These are phyloP conservation scores for Aspergillus sp. DNA, from an alignment of 2,329 filamentous ascomycete species.

Conservation along the genomic window DNA sequence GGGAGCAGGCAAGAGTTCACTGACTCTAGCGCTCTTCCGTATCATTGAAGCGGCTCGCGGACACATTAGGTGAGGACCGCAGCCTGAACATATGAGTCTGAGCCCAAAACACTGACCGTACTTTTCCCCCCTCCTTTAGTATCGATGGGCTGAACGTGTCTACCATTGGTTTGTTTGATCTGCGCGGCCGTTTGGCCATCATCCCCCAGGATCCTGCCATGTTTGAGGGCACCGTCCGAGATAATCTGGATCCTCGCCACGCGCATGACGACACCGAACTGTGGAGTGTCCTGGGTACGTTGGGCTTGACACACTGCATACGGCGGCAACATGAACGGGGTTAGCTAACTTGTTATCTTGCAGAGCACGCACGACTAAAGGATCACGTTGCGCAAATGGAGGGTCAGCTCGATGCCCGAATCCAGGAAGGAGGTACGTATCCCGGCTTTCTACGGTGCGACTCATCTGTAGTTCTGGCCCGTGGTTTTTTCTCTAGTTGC, in stretches of 20 bases:
- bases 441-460: background rate
- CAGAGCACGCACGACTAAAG: slow-evolving; percentile 89
- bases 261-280: slow-evolving; percentile 96
- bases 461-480: slow-evolving; percentile 3
- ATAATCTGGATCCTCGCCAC: slow-evolving; percentile 93
- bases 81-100: slow-evolving; percentile 2
- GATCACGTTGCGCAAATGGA: slow-evolving; percentile 85
- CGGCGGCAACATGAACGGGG: slow-evolving; percentile 13
- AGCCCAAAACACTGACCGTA: slow-evolving; percentile 16
- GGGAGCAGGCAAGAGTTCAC: slow-evolving; percentile 90
- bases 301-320: slow-evolving; percentile 12
- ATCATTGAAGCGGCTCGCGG: slow-evolving; percentile 87
- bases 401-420: slow-evolving; percentile 82
- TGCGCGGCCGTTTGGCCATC: slow-evolving; percentile 86
- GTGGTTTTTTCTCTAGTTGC: background rate
- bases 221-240: slow-evolving; percentile 88
- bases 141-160: slow-evolving; percentile 91
- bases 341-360: slow-evolving; percentile 40
- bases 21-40: slow-evolving; percentile 90
- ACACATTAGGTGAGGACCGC: slow-evolving; percentile 58
- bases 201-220: slow-evolving; percentile 97
- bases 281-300: slow-evolving; percentile 89
- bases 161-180: slow-evolving; percentile 82
- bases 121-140: slow-evolving; percentile 37
- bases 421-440: slow-evolving; percentile 85